phyloP scores from a whole-genome alignment of 257 asterid genomes.

The Thymus mandschuricus region DNA sequence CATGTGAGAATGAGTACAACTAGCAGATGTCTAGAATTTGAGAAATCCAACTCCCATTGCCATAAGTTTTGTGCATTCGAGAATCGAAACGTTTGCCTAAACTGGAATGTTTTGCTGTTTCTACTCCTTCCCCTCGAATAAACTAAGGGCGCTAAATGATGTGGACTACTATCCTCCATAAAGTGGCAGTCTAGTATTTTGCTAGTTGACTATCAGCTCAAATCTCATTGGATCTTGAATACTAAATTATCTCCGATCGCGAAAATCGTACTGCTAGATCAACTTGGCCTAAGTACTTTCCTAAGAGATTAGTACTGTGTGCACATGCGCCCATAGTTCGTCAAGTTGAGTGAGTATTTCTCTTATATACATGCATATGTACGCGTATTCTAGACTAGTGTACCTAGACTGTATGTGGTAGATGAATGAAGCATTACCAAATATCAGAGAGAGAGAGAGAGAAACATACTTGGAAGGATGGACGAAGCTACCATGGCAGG shows the following conservation, averaged over 20 bases:
- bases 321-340: conserved; percentile 21
- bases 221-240: conserved; percentile 44
- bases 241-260: conserved; percentile 7
- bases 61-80: conserved; percentile 26
- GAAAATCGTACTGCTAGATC: conserved; percentile 20
- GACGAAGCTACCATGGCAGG: not conserved
- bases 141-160: conserved; percentile 29
- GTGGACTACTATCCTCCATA: conserved; percentile 56
- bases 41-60: conserved; percentile 35
- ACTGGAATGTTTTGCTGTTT: conserved; percentile 39
- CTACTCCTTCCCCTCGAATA: conserved; percentile 22
- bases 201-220: conserved; percentile 26
- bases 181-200: conserved; percentile 26
- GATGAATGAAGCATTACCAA: conserved; percentile 14
- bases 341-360: not conserved
- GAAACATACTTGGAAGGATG: conserved; percentile 18
- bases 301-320: not conserved
- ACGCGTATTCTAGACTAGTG: conserved; percentile 7
- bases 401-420: conserved; percentile 20
- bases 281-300: conserved; percentile 6
- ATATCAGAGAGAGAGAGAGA: not conserved
- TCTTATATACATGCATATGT: conserved; percentile 11
- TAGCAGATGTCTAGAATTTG: conserved; percentile 40
- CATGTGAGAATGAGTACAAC: conserved; percentile 46
- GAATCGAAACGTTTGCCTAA: conserved; percentile 41